These are phyloP conservation scores for Talaromyces funiculosus DNA, from an alignment of 2,329 filamentous ascomycete species.

Conservation along the genomic window DNA sequence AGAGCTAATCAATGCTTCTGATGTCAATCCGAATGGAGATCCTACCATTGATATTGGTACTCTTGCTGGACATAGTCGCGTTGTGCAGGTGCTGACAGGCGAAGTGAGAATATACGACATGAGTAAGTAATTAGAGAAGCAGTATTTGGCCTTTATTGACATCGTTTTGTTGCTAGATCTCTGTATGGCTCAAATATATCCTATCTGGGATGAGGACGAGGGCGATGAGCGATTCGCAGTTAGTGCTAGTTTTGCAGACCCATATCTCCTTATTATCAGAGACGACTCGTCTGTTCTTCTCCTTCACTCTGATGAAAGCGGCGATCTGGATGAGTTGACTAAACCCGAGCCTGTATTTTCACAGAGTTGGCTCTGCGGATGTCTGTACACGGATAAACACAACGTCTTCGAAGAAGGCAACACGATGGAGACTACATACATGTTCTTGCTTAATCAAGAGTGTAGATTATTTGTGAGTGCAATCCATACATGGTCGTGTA, in stretches of 20 bases:
- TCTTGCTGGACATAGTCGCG: slow-evolving; percentile 70
- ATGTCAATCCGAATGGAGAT: slow-evolving; percentile 87
- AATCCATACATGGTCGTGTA: not conserved
- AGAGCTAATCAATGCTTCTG: slow-evolving; percentile 70
- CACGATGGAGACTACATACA: slow-evolving; percentile 51
- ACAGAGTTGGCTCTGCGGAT: slow-evolving; percentile 76
- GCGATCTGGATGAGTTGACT: slow-evolving; percentile 79
- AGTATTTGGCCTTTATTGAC: not conserved
- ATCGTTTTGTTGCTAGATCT: slow-evolving; percentile 56
- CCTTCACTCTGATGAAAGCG: slow-evolving; percentile 70
- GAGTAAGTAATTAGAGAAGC: slow-evolving; percentile 51
- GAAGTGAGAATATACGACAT: slow-evolving; percentile 89
- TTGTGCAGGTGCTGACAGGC: slow-evolving; percentile 80
- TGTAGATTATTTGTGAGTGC: slow-evolving; percentile 66
- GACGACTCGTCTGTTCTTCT: slow-evolving; percentile 78
- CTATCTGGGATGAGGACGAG: slow-evolving; percentile 85
- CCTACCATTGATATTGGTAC: slow-evolving; percentile 80
- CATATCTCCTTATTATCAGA: slow-evolving; percentile 74
- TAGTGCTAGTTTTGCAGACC: slow-evolving; percentile 78
- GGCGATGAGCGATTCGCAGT: slow-evolving; percentile 69
- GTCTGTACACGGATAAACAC: slow-evolving; percentile 66
- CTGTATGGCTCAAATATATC: slow-evolving; percentile 81
- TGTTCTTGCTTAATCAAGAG: slow-evolving; percentile 71
- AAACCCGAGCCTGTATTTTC: slow-evolving; percentile 54
- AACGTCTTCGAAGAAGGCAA: slow-evolving; percentile 46